These are phyloP conservation scores for Entrophospora sp. DNA, from an alignment of 192 early-diverging fungal genomes.

Conservation along the genomic window DNA sequence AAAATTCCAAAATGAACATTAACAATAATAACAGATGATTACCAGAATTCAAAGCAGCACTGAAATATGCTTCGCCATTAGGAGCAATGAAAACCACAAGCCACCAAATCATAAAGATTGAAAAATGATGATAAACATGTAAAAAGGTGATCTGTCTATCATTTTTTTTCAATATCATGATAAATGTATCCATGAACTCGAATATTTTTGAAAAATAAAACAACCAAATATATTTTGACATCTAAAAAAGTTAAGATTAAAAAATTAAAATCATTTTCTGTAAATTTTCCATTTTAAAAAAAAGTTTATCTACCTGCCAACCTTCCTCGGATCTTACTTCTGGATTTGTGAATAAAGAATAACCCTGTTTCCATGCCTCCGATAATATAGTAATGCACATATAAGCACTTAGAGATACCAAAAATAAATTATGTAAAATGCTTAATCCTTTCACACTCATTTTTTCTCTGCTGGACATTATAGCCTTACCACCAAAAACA, in stretches of 20 bases:
- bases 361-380: conserved; percentile 39
- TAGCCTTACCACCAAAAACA: conserved; percentile 37
- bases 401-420: conserved; percentile 47
- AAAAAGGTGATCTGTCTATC: conserved; percentile 57
- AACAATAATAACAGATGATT: background rate
- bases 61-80: conserved; percentile 43
- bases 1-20: background rate
- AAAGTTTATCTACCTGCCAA: conserved; percentile 27
- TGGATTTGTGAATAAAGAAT: conserved; percentile 42
- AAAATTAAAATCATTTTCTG: background rate
- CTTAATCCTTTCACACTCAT: conserved; percentile 42
- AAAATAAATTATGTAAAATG: conserved; percentile 45
- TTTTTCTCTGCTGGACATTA: conserved; percentile 40
- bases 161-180: conserved; percentile 64
- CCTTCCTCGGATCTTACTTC: conserved; percentile 40
- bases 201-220: conserved; percentile 56
- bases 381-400: conserved; percentile 41
- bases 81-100: conserved; percentile 44
- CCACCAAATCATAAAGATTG: conserved; percentile 59
- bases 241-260: conserved; percentile 24
- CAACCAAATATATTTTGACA: conserved; percentile 57
- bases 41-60: conserved; percentile 19
- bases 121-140: conserved; percentile 59
- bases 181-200: conserved; percentile 59
- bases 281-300: background rate